Evolutionary conservation across 129 eudicot genomes (phyloP).

Genomic region (Sambucus nigra): DNA sequence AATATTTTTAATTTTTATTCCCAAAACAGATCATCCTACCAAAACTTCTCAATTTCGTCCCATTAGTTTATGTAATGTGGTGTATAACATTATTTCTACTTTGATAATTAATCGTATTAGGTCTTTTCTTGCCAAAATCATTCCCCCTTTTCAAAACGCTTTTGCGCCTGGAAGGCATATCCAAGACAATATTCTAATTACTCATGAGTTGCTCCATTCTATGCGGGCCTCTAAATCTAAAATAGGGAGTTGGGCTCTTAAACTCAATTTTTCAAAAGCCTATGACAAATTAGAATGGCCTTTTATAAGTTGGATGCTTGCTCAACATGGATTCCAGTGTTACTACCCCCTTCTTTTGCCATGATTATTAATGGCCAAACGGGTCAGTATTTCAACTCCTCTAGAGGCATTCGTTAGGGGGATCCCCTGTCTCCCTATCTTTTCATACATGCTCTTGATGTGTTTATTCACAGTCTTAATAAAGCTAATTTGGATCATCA

Average conservation of each 20-base stretch:
- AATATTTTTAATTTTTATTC: neutral
- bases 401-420: neutral
- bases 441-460: too few relatives aligned
- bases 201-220: slow-evolving; percentile 2
- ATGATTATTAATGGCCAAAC: neutral
- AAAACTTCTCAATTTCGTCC: neutral
- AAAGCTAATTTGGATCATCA: too few relatives aligned
- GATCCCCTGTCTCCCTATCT: neutral
- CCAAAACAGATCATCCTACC: neutral
- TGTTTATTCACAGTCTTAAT: too few relatives aligned
- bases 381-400: neutral
- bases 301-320: neutral
- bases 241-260: neutral
- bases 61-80: neutral
- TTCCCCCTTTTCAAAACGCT: slow-evolving; percentile 6
- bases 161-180: slow-evolving; percentile 1
- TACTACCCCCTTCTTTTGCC: neutral
- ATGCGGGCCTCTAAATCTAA: neutral
- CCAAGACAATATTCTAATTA: neutral
- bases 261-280: neutral
- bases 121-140: neutral
- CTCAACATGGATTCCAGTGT: neutral
- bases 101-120: neutral
- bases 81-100: neutral
- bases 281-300: neutral